Percentiles rank a stretch among this genome's conserved stretches.
These are phyloP conservation scores for Teratosphaeria viscida DNA, from an alignment of 2,329 filamentous ascomycete genomes.

Conservation along the genomic window DNA sequence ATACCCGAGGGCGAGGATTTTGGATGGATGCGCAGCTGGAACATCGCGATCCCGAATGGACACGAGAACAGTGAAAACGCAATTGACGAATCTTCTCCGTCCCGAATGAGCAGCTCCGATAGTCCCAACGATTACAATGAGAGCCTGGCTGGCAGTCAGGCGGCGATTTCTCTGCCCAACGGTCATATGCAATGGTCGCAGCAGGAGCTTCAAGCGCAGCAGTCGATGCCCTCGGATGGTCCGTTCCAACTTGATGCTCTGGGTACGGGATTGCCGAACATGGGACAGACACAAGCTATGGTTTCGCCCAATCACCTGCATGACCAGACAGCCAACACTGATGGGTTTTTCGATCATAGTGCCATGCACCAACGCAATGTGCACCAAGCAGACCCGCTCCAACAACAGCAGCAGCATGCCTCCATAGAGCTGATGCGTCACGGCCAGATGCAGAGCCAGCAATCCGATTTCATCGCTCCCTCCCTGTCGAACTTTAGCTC, in stretches of 20 bases:
- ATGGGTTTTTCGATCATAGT: conserved; percentile 67
- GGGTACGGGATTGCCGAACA: conserved; percentile 63
- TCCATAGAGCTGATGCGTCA: conserved; percentile 9
- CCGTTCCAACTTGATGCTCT: conserved; percentile 67
- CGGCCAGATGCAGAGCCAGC: conserved; percentile 32
- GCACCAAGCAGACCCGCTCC: conserved; percentile 4
- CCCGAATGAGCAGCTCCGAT: conserved; percentile 88
- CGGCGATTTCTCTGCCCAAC: conserved; percentile 13
- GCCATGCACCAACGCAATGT: conserved; percentile 33
- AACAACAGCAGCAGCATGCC: conserved; percentile 9
- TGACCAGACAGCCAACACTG: conserved; percentile 52
- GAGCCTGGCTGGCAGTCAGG: conserved; percentile 67
- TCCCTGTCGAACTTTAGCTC: conserved; percentile 55
- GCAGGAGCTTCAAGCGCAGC: conserved; percentile 57
- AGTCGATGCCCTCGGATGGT: conserved; percentile 47
- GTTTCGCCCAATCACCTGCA: conserved; percentile 67
- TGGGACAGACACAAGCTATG: conserved; percentile 58
- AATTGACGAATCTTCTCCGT: conserved; percentile 87
- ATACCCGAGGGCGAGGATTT: conserved; percentile 65
- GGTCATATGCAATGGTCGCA: conserved; percentile 49
- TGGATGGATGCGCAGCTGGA: conserved; percentile 77
- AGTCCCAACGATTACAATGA: conserved; percentile 85
- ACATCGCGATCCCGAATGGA: conserved; percentile 54
- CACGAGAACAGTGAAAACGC: conserved; percentile 61
- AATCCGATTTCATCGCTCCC: conserved; percentile 48